These are phyloP conservation scores for Malania oleifera DNA, from an alignment of 164 flowering plant genomes.

Conservation along the genomic window DNA sequence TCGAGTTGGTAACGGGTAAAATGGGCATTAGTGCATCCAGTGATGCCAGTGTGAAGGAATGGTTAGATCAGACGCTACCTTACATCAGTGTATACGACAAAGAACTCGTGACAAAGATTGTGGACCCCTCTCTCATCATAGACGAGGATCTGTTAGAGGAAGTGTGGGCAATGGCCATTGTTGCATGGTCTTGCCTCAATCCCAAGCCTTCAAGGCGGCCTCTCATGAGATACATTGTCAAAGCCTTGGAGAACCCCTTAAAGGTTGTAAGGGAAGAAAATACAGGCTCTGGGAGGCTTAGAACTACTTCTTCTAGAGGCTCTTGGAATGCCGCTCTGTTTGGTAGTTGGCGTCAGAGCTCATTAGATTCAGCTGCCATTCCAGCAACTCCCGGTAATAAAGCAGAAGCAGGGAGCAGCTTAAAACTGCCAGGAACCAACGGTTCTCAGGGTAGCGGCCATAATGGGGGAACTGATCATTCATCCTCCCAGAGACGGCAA, in stretches of 20 bases:
- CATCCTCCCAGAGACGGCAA: constrained; percentile 5
- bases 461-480: not conserved
- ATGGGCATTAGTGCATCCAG: constrained; percentile 63
- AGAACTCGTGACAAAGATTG: constrained; percentile 62
- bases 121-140: constrained; percentile 67
- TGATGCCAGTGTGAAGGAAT: constrained; percentile 44
- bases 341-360: constrained; percentile 93
- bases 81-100: constrained; percentile 66
- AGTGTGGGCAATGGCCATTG: constrained; percentile 94
- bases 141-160: constrained; percentile 84
- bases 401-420: not conserved
- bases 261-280: constrained; percentile 78
- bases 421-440: not conserved
- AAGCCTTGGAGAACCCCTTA: constrained; percentile 82
- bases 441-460: not conserved
- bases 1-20: constrained; percentile 85
- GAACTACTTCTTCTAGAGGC: constrained; percentile 76
- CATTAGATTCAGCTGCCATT: constrained; percentile 33
- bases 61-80: constrained; percentile 61
- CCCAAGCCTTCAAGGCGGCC: constrained; percentile 81
- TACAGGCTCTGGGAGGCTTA: constrained; percentile 60
- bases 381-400: not conserved
- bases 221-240: constrained; percentile 66
- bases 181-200: constrained; percentile 79
- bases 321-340: constrained; percentile 91